Percentiles rank a stretch among this genome's conserved stretches.
These are phyloP conservation scores for Suillus hirtellus DNA, from an alignment of 768 basidiomycete genomes.

Conservation along the genomic window DNA sequence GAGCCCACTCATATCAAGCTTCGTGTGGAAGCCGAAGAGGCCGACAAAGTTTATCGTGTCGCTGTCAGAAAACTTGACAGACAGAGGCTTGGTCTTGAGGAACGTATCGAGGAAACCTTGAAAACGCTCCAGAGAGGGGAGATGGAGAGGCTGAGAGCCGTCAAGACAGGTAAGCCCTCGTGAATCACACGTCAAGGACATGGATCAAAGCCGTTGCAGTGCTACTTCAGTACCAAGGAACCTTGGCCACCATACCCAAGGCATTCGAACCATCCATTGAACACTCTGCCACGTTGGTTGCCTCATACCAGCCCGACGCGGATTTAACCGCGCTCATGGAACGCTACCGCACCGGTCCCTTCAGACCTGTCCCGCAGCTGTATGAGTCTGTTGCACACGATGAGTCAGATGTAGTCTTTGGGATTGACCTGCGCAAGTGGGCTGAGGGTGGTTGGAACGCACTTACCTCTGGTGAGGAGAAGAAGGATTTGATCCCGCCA, in stretches of 20 bases:
- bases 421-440: conserved; percentile 90
- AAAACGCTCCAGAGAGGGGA: conserved; percentile 86
- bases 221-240: conserved; percentile 84
- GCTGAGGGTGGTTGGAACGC: conserved; percentile 78
- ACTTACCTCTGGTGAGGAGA: conserved; percentile 53
- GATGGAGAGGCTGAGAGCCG: conserved; percentile 73
- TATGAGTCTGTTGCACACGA: conserved; percentile 86
- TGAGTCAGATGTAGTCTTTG: conserved; percentile 85
- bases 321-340: conserved; percentile 88
- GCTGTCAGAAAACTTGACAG: conserved; percentile 82
- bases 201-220: conserved; percentile 41
- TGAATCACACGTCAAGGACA: conserved; percentile 8
- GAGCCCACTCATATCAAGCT: conserved; percentile 73
- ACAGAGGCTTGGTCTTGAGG: conserved; percentile 83
- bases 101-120: conserved; percentile 79
- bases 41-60: conserved; percentile 77
- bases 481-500: conserved; percentile 67
- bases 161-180: conserved; percentile 68
- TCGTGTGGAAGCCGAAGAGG: conserved; percentile 76
- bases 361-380: conserved; percentile 81
- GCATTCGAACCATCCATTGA: conserved; percentile 64
- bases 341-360: conserved; percentile 90
- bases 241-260: conserved; percentile 70
- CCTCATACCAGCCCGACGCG: conserved; percentile 85
- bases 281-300: conserved; percentile 71